phyloP scores from a whole-genome alignment of 2,329 filamentous ascomycete genomes.

The Pseudocercospora fuligena region DNA sequence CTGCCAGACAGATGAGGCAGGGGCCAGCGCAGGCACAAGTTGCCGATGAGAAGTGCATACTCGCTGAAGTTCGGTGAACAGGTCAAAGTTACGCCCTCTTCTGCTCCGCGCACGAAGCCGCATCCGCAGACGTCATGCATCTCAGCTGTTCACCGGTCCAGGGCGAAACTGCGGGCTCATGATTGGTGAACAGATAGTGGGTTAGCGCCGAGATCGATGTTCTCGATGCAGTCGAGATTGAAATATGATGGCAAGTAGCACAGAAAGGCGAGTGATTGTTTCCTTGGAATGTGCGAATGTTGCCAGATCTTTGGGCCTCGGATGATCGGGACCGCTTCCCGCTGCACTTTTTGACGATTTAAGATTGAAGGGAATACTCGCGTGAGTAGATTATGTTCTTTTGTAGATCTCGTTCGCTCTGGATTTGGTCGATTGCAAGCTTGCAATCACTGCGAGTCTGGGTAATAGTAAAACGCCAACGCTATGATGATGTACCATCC shows the following conservation, averaged over 20 bases:
- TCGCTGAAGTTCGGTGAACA: neutral
- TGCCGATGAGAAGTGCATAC: neutral
- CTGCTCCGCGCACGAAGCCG: neutral
- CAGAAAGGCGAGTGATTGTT: too few species aligned
- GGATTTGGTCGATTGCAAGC: too few species aligned
- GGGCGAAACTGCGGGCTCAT: neutral
- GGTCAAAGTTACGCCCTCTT: neutral
- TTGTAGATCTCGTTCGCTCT: too few species aligned
- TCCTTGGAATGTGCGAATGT: too few species aligned
- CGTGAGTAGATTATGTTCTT: too few species aligned
- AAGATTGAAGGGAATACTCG: too few species aligned
- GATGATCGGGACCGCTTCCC: too few species aligned
- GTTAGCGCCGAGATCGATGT: too few species aligned
- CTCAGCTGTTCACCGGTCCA: neutral
- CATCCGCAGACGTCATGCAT: neutral
- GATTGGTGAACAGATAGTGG: neutral
- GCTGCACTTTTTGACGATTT: too few species aligned
- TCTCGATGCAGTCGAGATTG: too few species aligned
- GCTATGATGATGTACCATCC: slow-evolving; percentile 63
- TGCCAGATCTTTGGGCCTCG: too few species aligned
- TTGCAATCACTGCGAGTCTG: slow-evolving; percentile 31
- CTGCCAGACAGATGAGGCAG: neutral
- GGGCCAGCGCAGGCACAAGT: neutral
- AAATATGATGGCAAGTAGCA: too few species aligned
- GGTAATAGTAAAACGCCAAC: slow-evolving; percentile 64